Percentiles rank a stretch among this genome's conserved stretches.
Conservation (phyloP, 345 rosid species). For the Eucalyptus paniculata region DNA sequence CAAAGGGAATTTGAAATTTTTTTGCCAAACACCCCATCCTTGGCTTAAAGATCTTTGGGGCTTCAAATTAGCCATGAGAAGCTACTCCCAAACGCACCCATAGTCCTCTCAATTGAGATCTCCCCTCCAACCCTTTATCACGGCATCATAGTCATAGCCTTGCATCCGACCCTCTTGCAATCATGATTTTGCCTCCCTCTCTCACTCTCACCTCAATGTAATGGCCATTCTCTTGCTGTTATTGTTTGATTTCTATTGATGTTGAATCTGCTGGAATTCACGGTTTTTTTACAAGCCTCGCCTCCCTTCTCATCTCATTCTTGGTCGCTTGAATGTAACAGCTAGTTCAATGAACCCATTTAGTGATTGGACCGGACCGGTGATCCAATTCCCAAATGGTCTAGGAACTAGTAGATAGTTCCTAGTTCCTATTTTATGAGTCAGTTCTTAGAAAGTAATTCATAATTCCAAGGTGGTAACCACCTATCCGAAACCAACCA, state of each 20-base stretch:
- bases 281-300: neutral
- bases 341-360: neutral
- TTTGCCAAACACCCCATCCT: too few relatives aligned
- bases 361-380: accelerated
- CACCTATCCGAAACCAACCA: accelerated
- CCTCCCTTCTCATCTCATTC: neutral
- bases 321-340: neutral
- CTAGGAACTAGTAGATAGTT: too few relatives aligned
- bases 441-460: accelerated
- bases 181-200: too few relatives aligned
- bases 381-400: too few relatives aligned
- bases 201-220: neutral
- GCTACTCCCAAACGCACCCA: too few relatives aligned
- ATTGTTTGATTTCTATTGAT: too few relatives aligned
- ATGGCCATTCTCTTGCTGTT: neutral
- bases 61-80: too few relatives aligned
- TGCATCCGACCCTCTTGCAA: neutral
- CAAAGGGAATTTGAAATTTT: too few relatives aligned
- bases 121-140: neutral
- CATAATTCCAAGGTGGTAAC: accelerated
- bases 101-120: neutral
- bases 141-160: neutral
- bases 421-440: too few relatives aligned
- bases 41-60: too few relatives aligned
- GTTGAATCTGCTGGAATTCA: neutral